Evolutionary conservation across 169 alveolate genomes (phyloP).

Genomic region (Cryptosporidium bovis): DNA sequence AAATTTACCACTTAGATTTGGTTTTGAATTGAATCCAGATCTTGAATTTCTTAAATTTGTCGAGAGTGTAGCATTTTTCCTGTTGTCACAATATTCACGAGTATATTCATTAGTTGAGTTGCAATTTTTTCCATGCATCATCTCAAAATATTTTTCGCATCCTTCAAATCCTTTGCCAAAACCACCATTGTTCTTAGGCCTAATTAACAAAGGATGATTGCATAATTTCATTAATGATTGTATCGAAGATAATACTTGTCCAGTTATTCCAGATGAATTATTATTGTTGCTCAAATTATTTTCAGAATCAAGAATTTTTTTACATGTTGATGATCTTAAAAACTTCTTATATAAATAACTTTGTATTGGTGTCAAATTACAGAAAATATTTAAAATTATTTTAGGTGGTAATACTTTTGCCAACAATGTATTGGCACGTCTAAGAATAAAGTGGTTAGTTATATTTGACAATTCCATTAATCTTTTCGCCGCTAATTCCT

Average conservation of each 20-base stretch:
- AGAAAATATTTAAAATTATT: conserved; percentile 86
- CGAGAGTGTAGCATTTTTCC: background rate
- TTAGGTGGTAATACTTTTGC: conserved; percentile 91
- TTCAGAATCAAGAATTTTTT: conserved; percentile 79
- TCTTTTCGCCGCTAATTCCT: conserved; percentile 86
- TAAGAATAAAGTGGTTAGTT: conserved; percentile 88
- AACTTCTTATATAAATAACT: conserved; percentile 83
- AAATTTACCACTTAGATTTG: conserved; percentile 62
- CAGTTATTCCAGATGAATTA: conserved; percentile 73
- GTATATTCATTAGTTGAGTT: background rate
- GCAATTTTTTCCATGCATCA: conserved; percentile 29
- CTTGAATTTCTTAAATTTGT: conserved; percentile 25
- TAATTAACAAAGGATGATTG: conserved; percentile 86
- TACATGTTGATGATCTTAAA: conserved; percentile 79
- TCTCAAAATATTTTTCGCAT: conserved; percentile 36
- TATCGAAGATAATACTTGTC: conserved; percentile 83
- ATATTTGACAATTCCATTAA: conserved; percentile 88
- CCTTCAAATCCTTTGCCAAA: conserved; percentile 76
- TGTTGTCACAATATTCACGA: conserved; percentile 6
- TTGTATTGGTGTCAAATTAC: conserved; percentile 88
- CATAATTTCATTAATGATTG: conserved; percentile 88
- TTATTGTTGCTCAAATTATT: conserved; percentile 14
- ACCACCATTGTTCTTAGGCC: conserved; percentile 50
- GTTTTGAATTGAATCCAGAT: conserved; percentile 45
- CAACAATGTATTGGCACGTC: conserved; percentile 89